A percentile compares a stretch with the other conserved stretches of the same genome.
phyloP scores from a whole-genome alignment of 2,329 filamentous ascomycete genomes.

The Aspergillus aculeatinus region DNA sequence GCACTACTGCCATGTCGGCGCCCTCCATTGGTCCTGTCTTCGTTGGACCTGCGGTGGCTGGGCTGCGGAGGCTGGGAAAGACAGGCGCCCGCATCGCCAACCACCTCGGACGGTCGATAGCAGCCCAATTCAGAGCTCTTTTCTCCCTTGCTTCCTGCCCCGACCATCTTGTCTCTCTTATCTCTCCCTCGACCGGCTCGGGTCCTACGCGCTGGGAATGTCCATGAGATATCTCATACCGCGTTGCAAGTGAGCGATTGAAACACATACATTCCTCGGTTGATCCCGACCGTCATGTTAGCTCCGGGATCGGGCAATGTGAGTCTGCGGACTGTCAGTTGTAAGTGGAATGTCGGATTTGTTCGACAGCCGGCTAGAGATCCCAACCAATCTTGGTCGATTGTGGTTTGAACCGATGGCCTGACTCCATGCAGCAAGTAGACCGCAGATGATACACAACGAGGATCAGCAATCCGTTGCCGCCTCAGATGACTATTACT shows the following conservation, averaged over 20 bases:
- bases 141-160: constrained; percentile 5
- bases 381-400: background rate
- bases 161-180: constrained; percentile 2
- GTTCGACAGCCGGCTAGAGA: background rate
- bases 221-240: constrained; percentile 10
- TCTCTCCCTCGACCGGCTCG: constrained; percentile 5
- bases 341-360: constrained; percentile 27
- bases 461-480: constrained; percentile 49
- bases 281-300: constrained; percentile 27
- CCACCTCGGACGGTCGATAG: constrained; percentile 4
- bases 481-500: constrained; percentile 52
- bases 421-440: constrained; percentile 36
- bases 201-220: constrained; percentile 19
- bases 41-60: constrained; percentile 10
- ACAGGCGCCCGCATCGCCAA: constrained; percentile 2
- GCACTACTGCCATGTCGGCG: background rate
- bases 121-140: constrained; percentile 16
- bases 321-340: constrained; percentile 40
- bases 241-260: constrained; percentile 19
- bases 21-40: background rate
- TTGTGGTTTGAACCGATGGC: background rate
- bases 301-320: constrained; percentile 24
- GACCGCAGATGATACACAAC: constrained; percentile 45
- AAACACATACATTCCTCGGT: constrained; percentile 21
- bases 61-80: constrained; percentile 19